These are phyloP conservation scores for Aspergillus fijiensis DNA, from an alignment of 2,329 filamentous ascomycete genomes.

Conservation along the genomic window DNA sequence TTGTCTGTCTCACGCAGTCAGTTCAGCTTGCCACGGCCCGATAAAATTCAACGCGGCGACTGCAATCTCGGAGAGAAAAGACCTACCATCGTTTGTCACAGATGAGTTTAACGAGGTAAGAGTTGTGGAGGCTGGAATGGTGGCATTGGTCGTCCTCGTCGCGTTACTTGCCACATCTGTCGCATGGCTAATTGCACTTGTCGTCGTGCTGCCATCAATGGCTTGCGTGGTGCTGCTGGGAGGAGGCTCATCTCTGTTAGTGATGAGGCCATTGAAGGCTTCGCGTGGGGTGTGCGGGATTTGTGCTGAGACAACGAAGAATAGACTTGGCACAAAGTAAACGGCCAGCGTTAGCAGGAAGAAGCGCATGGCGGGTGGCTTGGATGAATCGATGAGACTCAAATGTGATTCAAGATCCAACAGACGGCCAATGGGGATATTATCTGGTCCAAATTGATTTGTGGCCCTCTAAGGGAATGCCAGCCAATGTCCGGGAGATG, in stretches of 20 bases:
- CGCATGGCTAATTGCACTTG: conserved; percentile 12
- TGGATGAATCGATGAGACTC: background rate
- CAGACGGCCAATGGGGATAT: background rate
- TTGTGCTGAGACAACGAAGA: conserved; percentile 14
- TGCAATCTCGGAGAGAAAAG: background rate
- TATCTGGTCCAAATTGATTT: background rate
- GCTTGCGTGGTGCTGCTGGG: conserved; percentile 15
- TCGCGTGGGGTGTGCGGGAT: conserved; percentile 13
- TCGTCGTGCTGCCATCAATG: conserved; percentile 3
- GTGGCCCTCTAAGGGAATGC: conserved; percentile 2
- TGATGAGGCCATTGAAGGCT: conserved; percentile 5
- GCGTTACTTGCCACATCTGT: conserved; percentile 14
- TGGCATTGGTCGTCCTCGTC: conserved; percentile 16
- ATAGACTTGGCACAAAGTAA: conserved; percentile 13
- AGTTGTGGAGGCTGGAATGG: conserved; percentile 21
- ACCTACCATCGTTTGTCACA: conserved; percentile 4
- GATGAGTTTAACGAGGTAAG: conserved; percentile 27
- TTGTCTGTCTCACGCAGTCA: conserved; percentile 13
- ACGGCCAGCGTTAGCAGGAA: conserved; percentile 13
- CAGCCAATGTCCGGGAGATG: conserved; percentile 4
- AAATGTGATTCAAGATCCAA: background rate
- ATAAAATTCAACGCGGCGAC: background rate
- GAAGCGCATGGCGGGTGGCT: conserved; percentile 16
- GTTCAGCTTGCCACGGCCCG: background rate
- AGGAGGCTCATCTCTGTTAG: conserved; percentile 1